Conservation (phyloP, 2,329 filamentous ascomycete genomes). For the Pseudogymnoascus sp. region DNA sequence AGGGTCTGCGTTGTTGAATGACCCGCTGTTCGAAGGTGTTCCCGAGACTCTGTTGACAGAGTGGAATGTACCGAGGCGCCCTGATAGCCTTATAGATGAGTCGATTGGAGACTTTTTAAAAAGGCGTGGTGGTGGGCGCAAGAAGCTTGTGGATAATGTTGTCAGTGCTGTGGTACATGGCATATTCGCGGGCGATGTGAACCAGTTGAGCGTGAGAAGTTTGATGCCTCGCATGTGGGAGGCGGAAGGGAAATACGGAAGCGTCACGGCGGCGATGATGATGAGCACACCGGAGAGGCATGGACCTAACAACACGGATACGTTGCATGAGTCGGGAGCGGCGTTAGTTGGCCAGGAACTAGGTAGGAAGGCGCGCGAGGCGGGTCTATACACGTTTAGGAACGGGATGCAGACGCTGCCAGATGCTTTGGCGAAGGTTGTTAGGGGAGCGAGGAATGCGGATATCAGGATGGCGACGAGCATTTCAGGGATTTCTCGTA, state of each 20-base stretch:
- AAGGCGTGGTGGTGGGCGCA: constrained; percentile 41
- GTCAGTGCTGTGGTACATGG: constrained; percentile 73
- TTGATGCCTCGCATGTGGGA: constrained; percentile 30
- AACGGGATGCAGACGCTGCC: constrained; percentile 57
- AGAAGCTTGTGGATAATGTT: constrained; percentile 59
- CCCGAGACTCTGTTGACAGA: constrained; percentile 24
- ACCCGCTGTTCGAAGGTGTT: constrained; percentile 48
- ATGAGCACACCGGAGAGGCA: background rate
- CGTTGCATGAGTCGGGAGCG: background rate
- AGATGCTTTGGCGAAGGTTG: constrained; percentile 41
- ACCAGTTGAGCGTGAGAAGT: constrained; percentile 65
- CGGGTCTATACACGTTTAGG: constrained; percentile 40
- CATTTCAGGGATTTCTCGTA: constrained; percentile 34
- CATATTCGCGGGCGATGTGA: constrained; percentile 85
- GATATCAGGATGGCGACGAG: constrained; percentile 41
- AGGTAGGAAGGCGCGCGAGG: constrained; percentile 14
- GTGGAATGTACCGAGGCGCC: constrained; percentile 26
- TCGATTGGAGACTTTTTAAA: constrained; percentile 62
- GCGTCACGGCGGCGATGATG: constrained; percentile 10
- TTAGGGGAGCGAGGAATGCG: constrained; percentile 50
- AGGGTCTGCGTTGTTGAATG: constrained; percentile 33
- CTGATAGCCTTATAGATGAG: constrained; percentile 46
- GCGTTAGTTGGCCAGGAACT: background rate
- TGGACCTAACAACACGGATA: background rate
- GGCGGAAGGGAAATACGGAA: constrained; percentile 29